Evolutionary conservation across 768 basidiomycete genomes (phyloP).

Genomic region (Suillus paluster): DNA sequence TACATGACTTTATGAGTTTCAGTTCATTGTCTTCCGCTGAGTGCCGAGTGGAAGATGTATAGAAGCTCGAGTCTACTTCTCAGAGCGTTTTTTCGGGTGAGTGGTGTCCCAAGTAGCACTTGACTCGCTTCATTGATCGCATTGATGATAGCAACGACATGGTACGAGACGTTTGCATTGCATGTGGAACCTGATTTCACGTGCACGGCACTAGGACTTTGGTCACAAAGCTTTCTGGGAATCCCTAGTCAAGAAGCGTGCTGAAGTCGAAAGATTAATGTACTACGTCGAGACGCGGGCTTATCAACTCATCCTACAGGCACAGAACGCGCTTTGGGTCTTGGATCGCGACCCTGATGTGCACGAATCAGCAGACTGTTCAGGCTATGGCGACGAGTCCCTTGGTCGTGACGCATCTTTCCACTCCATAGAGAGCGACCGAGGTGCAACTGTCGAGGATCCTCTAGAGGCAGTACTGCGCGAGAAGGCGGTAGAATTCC

Average conservation of each 20-base stretch:
- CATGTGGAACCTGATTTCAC: neutral
- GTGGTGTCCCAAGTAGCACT: constrained; percentile 11
- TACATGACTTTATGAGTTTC: constrained; percentile 9
- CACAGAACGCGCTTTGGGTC: constrained; percentile 43
- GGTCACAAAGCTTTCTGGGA: constrained; percentile 45
- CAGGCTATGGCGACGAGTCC: constrained; percentile 18
- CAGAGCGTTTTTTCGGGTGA: constrained; percentile 46
- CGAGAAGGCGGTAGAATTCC: constrained; percentile 34
- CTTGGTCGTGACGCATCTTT: constrained; percentile 9
- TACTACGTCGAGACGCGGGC: constrained; percentile 37
- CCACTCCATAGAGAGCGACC: constrained; percentile 13
- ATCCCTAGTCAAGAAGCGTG: constrained; percentile 34
- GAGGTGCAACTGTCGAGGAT: constrained; percentile 23
- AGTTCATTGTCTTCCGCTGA: constrained; percentile 1
- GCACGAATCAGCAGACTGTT: constrained; percentile 26
- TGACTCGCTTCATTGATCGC: neutral
- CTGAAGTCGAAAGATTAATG: constrained; percentile 36
- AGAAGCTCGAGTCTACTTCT: constrained; percentile 41
- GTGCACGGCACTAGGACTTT: constrained; percentile 36
- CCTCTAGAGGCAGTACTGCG: constrained; percentile 40
- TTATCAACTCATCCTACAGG: constrained; percentile 38
- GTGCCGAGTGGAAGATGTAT: constrained; percentile 36
- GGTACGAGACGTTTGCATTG: constrained; percentile 13
- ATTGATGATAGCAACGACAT: constrained; percentile 26
- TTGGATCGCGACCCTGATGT: constrained; percentile 29